Base-by-base conservation (phyloP, 768 basidiomycete genomes). In the Leccinum subgranulosum region DNA sequence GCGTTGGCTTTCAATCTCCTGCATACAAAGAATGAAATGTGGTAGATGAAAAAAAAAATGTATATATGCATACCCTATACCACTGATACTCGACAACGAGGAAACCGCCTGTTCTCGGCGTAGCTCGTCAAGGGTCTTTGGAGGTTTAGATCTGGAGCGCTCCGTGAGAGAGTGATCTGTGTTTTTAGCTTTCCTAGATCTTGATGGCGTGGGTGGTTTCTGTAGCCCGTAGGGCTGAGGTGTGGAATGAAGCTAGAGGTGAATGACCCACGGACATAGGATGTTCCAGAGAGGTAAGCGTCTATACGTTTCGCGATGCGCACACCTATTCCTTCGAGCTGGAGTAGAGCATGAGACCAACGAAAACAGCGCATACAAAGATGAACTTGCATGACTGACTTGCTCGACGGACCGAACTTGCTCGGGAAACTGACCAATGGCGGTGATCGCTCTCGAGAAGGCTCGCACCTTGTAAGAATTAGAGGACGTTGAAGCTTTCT, bases 391-490 rank as follows among this genome's bases (percentile, higher is more conserved):
- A 58, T 65, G 51, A 25, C 29, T 49, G 19, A 78, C 73, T 54
- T 84, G 79, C 34, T 72, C 72, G 34, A 73, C 77, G 7, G 79
- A 76, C 45, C 65, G 73, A 53, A 84, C 74, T 50, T 79, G 79
- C 55, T 74, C 66, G 17, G 78, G 67, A 3, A 82, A 61, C 39
- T 69, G 61, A 28, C 69, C 60, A 46, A 85, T 73, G 29, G 69
- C 70, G 8, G 67, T 69, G 53, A 85, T 81, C 3, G 83, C 83
- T 55, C 69, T 75, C 46, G 71, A 69, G 60, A 80, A 84, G 21
- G 83, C 80, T 53, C 76, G 74, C 17, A 84, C 68, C 71, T 81
- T 84, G 73, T 75, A 83, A 5, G 58, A 58, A 58, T 83, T 84
- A n/a, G 71, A 56, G 21, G 64, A 55, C 3, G 63, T 34, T 12